Percentiles rank a stretch among this genome's conserved stretches.
Conservation (phyloP, 352 stramenopile species). For the Phytophthora nicotianae region DNA sequence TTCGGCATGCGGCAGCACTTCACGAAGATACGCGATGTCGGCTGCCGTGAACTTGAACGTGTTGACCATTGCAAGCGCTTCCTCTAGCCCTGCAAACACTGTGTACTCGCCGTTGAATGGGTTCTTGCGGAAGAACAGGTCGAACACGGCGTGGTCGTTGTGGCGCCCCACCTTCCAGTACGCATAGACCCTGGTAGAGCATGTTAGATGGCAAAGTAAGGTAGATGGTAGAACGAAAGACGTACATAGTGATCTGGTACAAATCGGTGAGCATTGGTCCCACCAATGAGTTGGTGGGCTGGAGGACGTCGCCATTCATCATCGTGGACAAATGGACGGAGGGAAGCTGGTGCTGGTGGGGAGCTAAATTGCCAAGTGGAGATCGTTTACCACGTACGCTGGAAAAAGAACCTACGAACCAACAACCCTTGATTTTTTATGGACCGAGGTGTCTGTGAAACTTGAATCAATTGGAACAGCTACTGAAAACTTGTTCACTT, state of each 20-base stretch:
- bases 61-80: conserved; percentile 92
- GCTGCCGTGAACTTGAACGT: conserved; percentile 93
- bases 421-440: conserved; percentile 9
- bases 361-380: conserved; percentile 22
- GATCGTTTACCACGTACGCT: conserved; percentile 25
- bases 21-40: conserved; percentile 95
- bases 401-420: conserved; percentile 27
- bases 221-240: background rate
- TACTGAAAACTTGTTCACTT: background rate
- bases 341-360: background rate
- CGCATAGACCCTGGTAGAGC: conserved; percentile 93
- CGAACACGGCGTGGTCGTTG: conserved; percentile 93
- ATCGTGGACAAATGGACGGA: conserved; percentile 12
- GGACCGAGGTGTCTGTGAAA: background rate
- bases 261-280: conserved; percentile 97
- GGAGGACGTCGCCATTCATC: conserved; percentile 45
- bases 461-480: background rate
- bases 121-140: conserved; percentile 99
- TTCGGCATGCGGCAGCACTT: conserved; percentile 89
- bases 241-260: conserved; percentile 96
- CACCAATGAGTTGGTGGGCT: conserved; percentile 94
- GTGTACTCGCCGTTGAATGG: conserved; percentile 98
- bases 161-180: conserved; percentile 98
- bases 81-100: conserved; percentile 93
- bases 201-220: background rate